Percentiles rank a stretch among this genome's conserved stretches.
phyloP scores from a whole-genome alignment of 768 basidiomycete species.

The Lactarius deliciosus region DNA sequence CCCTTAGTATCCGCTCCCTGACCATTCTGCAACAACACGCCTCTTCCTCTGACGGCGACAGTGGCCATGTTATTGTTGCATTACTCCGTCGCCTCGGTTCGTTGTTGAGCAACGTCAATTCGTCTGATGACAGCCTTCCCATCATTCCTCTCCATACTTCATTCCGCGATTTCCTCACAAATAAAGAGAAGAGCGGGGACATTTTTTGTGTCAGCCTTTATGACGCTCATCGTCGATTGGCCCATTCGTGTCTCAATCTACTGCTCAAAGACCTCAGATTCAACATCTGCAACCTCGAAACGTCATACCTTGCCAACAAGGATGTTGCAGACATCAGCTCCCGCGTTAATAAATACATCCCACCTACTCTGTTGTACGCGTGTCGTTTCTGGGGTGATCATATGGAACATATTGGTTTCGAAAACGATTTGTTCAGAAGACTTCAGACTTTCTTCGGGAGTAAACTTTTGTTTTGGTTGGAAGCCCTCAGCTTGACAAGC shows the following conservation, averaged over 20 bases:
- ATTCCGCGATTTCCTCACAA: conserved; percentile 9
- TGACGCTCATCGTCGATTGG: background rate
- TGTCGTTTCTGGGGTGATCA: conserved; percentile 1
- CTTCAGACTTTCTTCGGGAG: background rate
- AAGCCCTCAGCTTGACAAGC: too few relatives aligned
- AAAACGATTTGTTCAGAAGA: background rate
- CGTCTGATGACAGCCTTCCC: background rate
- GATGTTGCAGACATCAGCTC: background rate
- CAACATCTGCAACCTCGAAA: conserved; percentile 6
- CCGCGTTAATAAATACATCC: background rate
- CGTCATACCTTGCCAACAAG: background rate
- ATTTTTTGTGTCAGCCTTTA: background rate
- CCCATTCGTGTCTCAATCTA: background rate
- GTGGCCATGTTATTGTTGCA: background rate
- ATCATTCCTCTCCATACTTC: background rate
- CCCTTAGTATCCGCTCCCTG: background rate
- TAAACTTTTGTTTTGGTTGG: background rate
- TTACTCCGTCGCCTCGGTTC: conserved; percentile 9
- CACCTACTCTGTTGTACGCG: background rate
- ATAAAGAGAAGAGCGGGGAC: background rate
- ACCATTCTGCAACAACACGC: background rate
- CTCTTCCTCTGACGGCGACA: too few relatives aligned
- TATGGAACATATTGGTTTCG: background rate
- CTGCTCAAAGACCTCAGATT: background rate
- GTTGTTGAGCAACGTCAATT: conserved; percentile 5